A percentile compares a stretch with the other conserved stretches of the same genome.
Evolutionary conservation across 495 filamentous ascomycete genomes (phyloP).

Genomic region (Entonaema liquescens): DNA sequence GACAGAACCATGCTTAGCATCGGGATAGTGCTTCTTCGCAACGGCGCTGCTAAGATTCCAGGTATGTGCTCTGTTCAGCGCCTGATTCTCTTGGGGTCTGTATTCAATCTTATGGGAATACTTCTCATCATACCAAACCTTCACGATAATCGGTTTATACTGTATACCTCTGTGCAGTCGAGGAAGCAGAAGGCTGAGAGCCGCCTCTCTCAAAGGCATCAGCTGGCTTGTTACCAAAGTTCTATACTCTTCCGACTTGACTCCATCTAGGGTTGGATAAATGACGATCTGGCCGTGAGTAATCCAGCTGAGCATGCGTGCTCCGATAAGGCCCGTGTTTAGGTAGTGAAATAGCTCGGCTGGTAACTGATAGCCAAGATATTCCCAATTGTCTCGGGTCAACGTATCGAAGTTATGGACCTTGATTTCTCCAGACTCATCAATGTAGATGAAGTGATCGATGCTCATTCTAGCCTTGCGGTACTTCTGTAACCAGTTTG

Average conservation of each 20-base stretch:
- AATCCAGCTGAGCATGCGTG: constrained; percentile 82
- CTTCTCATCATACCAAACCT: constrained; percentile 85
- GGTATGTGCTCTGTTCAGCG: constrained; percentile 66
- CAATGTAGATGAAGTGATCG: constrained; percentile 85
- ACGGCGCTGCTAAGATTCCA: constrained; percentile 76
- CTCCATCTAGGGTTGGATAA: constrained; percentile 80
- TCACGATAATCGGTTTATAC: constrained; percentile 75
- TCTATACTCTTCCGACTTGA: constrained; percentile 80
- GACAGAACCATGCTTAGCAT: constrained; percentile 63
- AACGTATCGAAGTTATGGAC: constrained; percentile 73
- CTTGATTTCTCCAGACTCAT: constrained; percentile 75
- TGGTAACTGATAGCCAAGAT: constrained; percentile 87
- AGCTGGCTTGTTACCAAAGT: constrained; percentile 77
- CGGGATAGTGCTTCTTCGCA: constrained; percentile 55
- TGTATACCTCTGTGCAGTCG: constrained; percentile 82
- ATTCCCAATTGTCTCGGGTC: constrained; percentile 84
- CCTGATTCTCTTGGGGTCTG: constrained; percentile 65
- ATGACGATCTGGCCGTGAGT: constrained; percentile 79
- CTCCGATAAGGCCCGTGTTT: constrained; percentile 79
- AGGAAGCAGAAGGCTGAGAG: constrained; percentile 78
- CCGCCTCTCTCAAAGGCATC: constrained; percentile 73
- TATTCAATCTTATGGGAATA: constrained; percentile 71
- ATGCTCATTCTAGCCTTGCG: constrained; percentile 82
- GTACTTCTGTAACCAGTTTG: constrained; percentile 83
- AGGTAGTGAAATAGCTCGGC: constrained; percentile 94